Percentiles rank a stretch among this genome's conserved stretches.
Evolutionary conservation across 768 basidiomycete genomes (phyloP).

Genomic region (Ramaria sp.): DNA sequence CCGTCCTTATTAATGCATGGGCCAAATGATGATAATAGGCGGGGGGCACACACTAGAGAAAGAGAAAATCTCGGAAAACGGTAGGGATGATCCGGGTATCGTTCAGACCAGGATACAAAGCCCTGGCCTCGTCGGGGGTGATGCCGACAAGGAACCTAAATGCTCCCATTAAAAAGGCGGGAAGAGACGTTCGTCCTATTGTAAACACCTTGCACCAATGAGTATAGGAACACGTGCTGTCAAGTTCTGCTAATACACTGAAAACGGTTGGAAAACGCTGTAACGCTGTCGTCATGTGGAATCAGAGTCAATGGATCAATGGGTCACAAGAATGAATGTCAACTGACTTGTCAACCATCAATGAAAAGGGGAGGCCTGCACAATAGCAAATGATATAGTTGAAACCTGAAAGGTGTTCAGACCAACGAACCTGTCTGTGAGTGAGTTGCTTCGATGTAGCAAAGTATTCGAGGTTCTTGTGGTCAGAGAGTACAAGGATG

Average conservation of each 20-base stretch:
- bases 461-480: too few relatives aligned
- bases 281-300: neutral
- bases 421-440: too few relatives aligned
- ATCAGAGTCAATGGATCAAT: neutral
- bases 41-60: slow-evolving; percentile 12
- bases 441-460: too few relatives aligned
- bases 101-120: slow-evolving; percentile 16
- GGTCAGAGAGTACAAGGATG: too few relatives aligned
- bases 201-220: slow-evolving; percentile 15
- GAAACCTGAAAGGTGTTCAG: too few relatives aligned
- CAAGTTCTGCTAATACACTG: slow-evolving; percentile 11
- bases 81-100: slow-evolving; percentile 12
- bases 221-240: slow-evolving; percentile 15
- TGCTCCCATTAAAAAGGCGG: slow-evolving; percentile 8
- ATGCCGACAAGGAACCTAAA: slow-evolving; percentile 8
- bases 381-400: too few relatives aligned
- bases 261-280: slow-evolving; percentile 11
- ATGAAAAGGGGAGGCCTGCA: slow-evolving; percentile 5
- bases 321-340: neutral
- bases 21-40: neutral
- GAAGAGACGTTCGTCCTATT: slow-evolving; percentile 11
- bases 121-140: slow-evolving; percentile 8
- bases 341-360: slow-evolving; percentile 6
- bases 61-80: slow-evolving; percentile 12
- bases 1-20: neutral